These are phyloP conservation scores for Saturnispora sanitii DNA, from an alignment of 805 yeast genomes.

Conservation along the genomic window DNA sequence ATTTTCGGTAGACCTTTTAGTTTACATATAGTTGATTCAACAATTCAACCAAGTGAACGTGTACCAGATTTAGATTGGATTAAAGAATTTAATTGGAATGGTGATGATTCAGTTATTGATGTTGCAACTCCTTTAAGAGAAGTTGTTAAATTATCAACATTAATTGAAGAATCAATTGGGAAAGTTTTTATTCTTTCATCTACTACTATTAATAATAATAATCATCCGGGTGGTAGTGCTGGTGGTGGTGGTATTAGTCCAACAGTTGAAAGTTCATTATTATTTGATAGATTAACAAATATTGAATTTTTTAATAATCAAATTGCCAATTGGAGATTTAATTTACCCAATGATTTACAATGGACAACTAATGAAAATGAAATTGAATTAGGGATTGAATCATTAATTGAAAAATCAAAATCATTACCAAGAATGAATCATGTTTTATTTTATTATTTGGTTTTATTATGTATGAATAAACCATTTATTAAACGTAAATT, in stretches of 20 bases:
- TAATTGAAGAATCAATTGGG: slow-evolving; percentile 36
- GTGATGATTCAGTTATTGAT: slow-evolving; percentile 22
- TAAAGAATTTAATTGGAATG: slow-evolving; percentile 41
- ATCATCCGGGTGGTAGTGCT: background rate
- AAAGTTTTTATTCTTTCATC: slow-evolving; percentile 35
- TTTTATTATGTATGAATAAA: slow-evolving; percentile 47
- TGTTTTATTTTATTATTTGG: slow-evolving; percentile 48
- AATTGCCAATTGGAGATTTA: slow-evolving; percentile 35
- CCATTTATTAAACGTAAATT: slow-evolving; percentile 32
- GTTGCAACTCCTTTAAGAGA: slow-evolving; percentile 36
- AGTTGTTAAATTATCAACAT: slow-evolving; percentile 33
- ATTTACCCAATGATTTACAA: slow-evolving; percentile 37
- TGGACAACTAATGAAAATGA: slow-evolving; percentile 34
- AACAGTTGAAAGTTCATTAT: background rate
- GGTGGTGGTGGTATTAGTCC: background rate
- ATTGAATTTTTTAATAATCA: slow-evolving; percentile 7
- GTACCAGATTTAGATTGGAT: slow-evolving; percentile 55
- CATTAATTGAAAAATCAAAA: slow-evolving; percentile 32
- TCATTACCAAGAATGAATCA: slow-evolving; percentile 45
- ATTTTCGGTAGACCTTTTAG: slow-evolving; percentile 50
- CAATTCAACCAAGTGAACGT: slow-evolving; percentile 49
- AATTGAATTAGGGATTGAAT: background rate
- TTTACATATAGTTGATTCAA: slow-evolving; percentile 45
- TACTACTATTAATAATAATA: too few species aligned
- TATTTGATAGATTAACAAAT: background rate